These are phyloP conservation scores for Metarhizium brunneum DNA, from an alignment of 2,329 filamentous ascomycete genomes.

Conservation along the genomic window DNA sequence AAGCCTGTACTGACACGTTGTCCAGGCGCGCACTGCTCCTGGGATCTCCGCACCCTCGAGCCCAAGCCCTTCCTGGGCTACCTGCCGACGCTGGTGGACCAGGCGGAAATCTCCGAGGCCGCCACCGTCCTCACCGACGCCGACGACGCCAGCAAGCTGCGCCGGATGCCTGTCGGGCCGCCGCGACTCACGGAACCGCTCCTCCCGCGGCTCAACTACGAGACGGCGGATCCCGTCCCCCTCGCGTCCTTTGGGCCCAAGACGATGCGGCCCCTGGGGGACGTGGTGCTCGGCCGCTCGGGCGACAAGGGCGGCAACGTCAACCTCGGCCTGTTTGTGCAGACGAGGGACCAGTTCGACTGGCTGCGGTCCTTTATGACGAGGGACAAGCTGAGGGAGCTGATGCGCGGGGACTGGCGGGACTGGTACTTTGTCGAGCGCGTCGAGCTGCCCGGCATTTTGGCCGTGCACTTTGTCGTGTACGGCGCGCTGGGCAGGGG, in stretches of 20 bases:
- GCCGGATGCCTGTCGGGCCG: slow-evolving; percentile 8
- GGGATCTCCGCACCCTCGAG: slow-evolving; percentile 31
- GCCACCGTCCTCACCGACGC: slow-evolving; percentile 10
- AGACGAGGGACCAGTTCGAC: slow-evolving; percentile 31
- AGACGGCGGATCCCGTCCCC: slow-evolving; percentile 7
- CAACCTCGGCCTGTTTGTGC: slow-evolving; percentile 36
- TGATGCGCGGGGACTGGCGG: slow-evolving; percentile 25
- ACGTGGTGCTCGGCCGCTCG: slow-evolving; percentile 20
- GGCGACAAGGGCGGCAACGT: slow-evolving; percentile 34
- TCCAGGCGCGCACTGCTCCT: slow-evolving; percentile 30
- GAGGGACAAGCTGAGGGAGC: slow-evolving; percentile 22
- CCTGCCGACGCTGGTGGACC: slow-evolving; percentile 15
- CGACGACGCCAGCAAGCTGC: background rate
- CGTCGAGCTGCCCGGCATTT: slow-evolving; percentile 35
- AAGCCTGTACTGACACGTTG: background rate
- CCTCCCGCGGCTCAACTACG: slow-evolving; percentile 12
- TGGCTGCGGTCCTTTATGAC: slow-evolving; percentile 35
- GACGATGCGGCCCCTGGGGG: slow-evolving; percentile 16
- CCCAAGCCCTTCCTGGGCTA: slow-evolving; percentile 14
- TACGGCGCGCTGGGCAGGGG: slow-evolving; percentile 34
- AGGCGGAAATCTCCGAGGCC: slow-evolving; percentile 22
- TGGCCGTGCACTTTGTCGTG: slow-evolving; percentile 40
- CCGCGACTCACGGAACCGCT: slow-evolving; percentile 11
- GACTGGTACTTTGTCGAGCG: slow-evolving; percentile 29
- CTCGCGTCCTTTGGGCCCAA: slow-evolving; percentile 12